Evolutionary conservation across 495 filamentous ascomycete genomes (phyloP).

Genomic region (Emericellopsis terricola): DNA sequence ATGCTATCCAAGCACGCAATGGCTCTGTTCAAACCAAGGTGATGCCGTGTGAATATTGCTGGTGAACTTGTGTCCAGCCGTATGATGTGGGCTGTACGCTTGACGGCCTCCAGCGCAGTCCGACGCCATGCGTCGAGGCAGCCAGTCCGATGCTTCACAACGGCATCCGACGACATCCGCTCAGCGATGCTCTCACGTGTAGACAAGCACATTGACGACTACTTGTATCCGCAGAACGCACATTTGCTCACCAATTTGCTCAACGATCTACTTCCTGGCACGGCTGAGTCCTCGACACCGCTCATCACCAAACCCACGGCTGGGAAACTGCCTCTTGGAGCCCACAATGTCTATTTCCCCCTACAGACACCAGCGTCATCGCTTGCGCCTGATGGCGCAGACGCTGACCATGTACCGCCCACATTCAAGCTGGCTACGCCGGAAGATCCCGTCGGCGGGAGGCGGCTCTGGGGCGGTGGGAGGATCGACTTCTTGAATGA

Average conservation of each 20-base stretch:
- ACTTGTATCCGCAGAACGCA: conserved; percentile 42
- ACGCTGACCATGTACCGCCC: conserved; percentile 36
- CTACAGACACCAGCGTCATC: conserved; percentile 31
- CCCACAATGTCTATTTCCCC: conserved; percentile 62
- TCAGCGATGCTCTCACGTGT: too few relatives aligned
- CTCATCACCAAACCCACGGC: conserved; percentile 2
- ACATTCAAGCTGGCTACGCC: not conserved
- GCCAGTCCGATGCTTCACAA: too few relatives aligned
- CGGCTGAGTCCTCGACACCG: conserved; percentile 10
- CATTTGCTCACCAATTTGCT: conserved; percentile 49
- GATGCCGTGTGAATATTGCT: too few relatives aligned
- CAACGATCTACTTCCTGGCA: conserved; percentile 31
- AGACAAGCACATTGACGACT: conserved; percentile 42
- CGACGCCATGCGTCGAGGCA: too few relatives aligned
- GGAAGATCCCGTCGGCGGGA: conserved; percentile 30
- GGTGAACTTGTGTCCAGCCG: too few relatives aligned
- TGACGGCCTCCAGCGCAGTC: too few relatives aligned
- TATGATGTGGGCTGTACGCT: too few relatives aligned
- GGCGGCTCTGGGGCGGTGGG: conserved; percentile 72
- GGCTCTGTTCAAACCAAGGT: too few relatives aligned
- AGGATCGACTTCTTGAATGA: conserved; percentile 15
- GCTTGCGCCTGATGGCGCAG: conserved; percentile 54
- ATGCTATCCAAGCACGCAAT: too few relatives aligned
- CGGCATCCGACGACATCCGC: too few relatives aligned
- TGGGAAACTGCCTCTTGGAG: conserved; percentile 34